Base-by-base conservation (phyloP, 495 filamentous ascomycete genomes). In the Penicillium canescens region DNA sequence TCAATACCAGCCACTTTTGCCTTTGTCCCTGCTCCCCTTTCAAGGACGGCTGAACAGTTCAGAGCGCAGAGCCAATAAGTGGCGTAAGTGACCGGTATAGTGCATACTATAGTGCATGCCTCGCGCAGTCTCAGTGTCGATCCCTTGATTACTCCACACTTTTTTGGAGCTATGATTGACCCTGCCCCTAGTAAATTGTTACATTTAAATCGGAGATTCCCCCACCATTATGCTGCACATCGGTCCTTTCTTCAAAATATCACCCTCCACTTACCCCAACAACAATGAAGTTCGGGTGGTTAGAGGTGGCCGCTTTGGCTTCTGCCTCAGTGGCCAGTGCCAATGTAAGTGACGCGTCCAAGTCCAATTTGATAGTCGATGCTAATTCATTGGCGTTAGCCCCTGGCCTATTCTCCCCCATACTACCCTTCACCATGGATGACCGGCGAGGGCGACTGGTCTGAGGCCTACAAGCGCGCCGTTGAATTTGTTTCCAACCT, bases 341-440 rank as follows among this genome's bases (percentile, higher is more conserved):
- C 46, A 58, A 69, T 61, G 71, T 76, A 44, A 48, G 43, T 44
- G 16, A 18, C 18, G 28, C 9, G 42, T 43, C 14, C 31, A 6
- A 38, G 18, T 10, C 13, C 14, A 13, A 35, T 36, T n/a, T 46
- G 9, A 5, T 31, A 20, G 13, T 33, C 8, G 42, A 35, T 31
- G 23, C 42, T 62, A 40, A 54, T 26, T 1, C 10, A 11, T 12
- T 39, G 12, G 10, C 36, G 20, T 46, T 46, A 75, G 71, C 59
- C 68, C 16, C 45, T 75, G 31, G 69, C 73, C 3, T 72, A 66
- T 46, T 77, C 73, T 14, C 84, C 85, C 44, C 91, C 91, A 6
- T 82, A 76, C 61, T 96, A 96, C 65, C 92, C 92, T 8, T 90
- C 89, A 9, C 90, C 92, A 72, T 93, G 92, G 88, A 78, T 83